Base-by-base conservation (phyloP, 768 basidiomycete species). In the Serpula lacrymans region DNA sequence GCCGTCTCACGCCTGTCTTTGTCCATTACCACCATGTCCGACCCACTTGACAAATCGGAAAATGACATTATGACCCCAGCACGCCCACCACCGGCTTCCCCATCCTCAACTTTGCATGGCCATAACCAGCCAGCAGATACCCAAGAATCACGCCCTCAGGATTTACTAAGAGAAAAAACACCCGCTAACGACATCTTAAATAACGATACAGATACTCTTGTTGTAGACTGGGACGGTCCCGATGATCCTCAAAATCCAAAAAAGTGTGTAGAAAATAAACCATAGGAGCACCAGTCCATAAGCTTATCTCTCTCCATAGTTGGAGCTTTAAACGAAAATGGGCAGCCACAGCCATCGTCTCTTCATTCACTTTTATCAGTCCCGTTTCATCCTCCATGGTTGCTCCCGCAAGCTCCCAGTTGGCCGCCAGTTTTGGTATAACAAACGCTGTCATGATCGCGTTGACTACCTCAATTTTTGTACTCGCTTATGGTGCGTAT, bases 301-400 rank as follows among this genome's bases (percentile, higher is more conserved):
- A 14, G 3, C 18, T 34, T 2, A 34, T 28, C 28, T 16, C 31
- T 22, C 5, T 30, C 21, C 33, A 8, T 40, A 80, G 84, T 53
- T 84, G 84, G 83, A 53, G 67, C 3, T 71, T 66, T 39, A 65
- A 54, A 21, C 64, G 63, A 49, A 86, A 82, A 68, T 84, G 82
- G 84, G 72, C 68, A 0, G 77, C 77, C 0, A 83, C 80, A 0
- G 47, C 71, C n/a, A 69, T 84, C 21, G 76, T 84, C 0, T 84
- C 84, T 0, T 65, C 69, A 0, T 87, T 83, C 54, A 81, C 84
- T 0, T 82, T 85, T 53, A 82, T 85, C 25, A 70, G 68, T 6
- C 82, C 84, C 0, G 67, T 88, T 1, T 78, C 84, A 0, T 89
- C 87, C 4, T 76, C 84, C 4, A 86, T 86, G 78, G 65, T 87